phyloP scores from a whole-genome alignment of 1,139 yeast species.

The Magnusiomyces ingens region DNA sequence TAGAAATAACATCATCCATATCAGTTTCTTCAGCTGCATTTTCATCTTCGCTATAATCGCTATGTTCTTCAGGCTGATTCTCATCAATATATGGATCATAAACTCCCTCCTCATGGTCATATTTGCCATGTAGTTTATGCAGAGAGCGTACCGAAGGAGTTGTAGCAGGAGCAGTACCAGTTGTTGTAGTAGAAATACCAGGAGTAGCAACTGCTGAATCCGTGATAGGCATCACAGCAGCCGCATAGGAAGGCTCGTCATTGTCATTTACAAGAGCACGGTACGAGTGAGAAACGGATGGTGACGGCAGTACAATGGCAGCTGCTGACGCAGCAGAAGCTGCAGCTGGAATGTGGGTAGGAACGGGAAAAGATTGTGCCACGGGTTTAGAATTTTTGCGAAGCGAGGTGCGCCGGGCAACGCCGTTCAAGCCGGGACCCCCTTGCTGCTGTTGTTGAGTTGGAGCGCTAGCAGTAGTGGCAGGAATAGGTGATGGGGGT shows the following conservation, averaged over 20 bases:
- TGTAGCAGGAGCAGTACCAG: conserved; percentile 13
- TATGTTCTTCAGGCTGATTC: background rate
- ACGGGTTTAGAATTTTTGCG: background rate
- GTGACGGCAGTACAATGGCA: conserved; percentile 16
- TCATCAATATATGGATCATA: conserved; percentile 2
- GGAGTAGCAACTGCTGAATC: conserved; percentile 15
- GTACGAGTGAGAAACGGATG: conserved; percentile 15
- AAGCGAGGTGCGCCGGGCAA: background rate
- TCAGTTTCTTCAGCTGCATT: conserved; percentile 10
- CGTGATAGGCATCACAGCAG: conserved; percentile 1
- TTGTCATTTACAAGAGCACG: conserved; percentile 2
- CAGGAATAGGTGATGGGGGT: background rate
- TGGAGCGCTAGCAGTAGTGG: background rate
- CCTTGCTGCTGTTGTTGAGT: background rate
- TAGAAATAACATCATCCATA: conserved; percentile 26
- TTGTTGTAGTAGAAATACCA: conserved; percentile 38
- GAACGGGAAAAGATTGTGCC: background rate
- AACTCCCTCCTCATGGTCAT: conserved; percentile 9
- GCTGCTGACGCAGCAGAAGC: conserved; percentile 4
- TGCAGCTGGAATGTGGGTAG: conserved; percentile 4
- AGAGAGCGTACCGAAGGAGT: background rate
- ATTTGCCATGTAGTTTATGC: conserved; percentile 1
- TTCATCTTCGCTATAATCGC: background rate
- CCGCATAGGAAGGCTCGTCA: conserved; percentile 9
- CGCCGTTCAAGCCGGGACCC: background rate